Evolutionary conservation across 2,329 filamentous ascomycete species (phyloP), one percentile per base, ranked within the genome.

Genomic region (Hymenoscyphus fraxineus): DNA sequence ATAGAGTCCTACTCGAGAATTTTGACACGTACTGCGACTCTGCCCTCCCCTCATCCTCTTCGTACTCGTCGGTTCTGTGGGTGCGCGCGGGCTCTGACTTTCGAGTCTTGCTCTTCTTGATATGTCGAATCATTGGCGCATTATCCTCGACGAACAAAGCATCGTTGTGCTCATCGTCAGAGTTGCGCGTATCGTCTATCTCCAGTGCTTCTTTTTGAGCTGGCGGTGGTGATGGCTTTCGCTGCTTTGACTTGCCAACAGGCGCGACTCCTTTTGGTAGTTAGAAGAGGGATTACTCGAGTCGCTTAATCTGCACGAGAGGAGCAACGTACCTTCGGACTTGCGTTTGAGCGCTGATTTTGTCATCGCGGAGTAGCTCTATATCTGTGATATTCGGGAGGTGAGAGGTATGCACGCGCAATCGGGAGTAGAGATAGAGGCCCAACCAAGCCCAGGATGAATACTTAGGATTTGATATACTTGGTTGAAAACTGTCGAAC

Each of bases 1-100:
- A 27, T 51, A 32, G 9, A 19, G 16, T 19, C 1, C 15, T 31
- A 39, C 22, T 6, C 39, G 32, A 13, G 22, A 38, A 13, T 22
- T 12, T 47, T 58, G 22, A 38, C 40, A 64, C 72, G 56, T 68
- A 75, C 73, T 73, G 69, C 65, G 68, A 70, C 59, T 72, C 69
- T 59, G 64, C 64, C 3, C 70, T 64, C 32, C 69, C 72, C 13
- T 67, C 65, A 66, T 74, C 71, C 35, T 71, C 68, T 9, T 71
- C 68, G 40, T 71, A 69, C 61, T 73, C 73, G 64, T 72, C 69
- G 1, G 44, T 62, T 40, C 58, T 65, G 7, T n/a, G 44, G 38
- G 57, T 38, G 10, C 63, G 62, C 47, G 60, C 58, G 35, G 68
- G 69, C 58, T 72, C 71, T 5, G 68, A 70, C 61, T 67, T 68